Conservation (phyloP, 495 filamentous ascomycete species). For the Xylaria grammica region DNA sequence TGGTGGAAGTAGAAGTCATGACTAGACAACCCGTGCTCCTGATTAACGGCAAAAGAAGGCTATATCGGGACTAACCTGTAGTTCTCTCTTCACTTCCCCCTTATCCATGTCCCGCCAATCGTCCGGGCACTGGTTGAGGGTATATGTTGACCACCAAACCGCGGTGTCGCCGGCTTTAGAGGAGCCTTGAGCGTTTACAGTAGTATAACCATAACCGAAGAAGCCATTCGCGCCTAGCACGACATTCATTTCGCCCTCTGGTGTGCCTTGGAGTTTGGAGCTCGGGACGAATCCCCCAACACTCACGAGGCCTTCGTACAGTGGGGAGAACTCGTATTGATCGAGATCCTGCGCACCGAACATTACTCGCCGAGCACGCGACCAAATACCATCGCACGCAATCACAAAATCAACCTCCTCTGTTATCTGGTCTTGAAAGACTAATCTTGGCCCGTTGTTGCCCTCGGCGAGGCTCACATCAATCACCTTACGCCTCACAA, state of each 20-base stretch:
- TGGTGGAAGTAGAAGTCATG: no score
- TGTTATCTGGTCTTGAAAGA: conserved; percentile 38
- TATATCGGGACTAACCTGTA: conserved; percentile 4
- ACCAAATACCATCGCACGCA: conserved; percentile 66
- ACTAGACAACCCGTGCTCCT: no score
- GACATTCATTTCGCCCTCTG: conserved; percentile 56
- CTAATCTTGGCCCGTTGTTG: conserved; percentile 28
- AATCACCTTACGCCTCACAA: conserved; percentile 20
- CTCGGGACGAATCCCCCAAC: conserved; percentile 59
- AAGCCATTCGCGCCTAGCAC: conserved; percentile 60
- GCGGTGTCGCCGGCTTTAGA: conserved; percentile 43
- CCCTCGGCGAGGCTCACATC: conserved; percentile 21
- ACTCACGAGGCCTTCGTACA: conserved; percentile 52
- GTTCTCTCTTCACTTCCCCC: conserved; percentile 17
- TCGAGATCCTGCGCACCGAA: conserved; percentile 43
- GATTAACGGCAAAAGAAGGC: not conserved
- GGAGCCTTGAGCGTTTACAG: conserved; percentile 25
- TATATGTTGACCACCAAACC: conserved; percentile 58
- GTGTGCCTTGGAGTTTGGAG: conserved; percentile 29
- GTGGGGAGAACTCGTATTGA: conserved; percentile 36
- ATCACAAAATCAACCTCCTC: conserved; percentile 60
- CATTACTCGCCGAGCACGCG: conserved; percentile 51
- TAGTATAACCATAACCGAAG: conserved; percentile 60
- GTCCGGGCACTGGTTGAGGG: conserved; percentile 43
- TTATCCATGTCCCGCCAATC: conserved; percentile 24